These are phyloP conservation scores for Cladobotryum protrusum DNA, from an alignment of 2,329 filamentous ascomycete species.

Conservation along the genomic window DNA sequence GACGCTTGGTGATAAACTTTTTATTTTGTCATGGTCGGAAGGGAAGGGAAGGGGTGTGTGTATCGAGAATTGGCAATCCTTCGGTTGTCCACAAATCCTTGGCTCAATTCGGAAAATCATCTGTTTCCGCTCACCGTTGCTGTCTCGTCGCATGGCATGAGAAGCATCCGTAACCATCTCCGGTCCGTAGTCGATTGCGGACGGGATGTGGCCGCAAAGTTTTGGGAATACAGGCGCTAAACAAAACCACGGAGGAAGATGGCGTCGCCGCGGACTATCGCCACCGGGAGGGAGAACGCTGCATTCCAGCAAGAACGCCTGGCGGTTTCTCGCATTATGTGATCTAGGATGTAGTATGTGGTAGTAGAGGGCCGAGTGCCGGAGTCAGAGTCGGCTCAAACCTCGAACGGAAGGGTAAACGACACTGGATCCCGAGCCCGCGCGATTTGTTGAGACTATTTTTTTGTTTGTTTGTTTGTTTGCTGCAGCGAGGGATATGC, in stretches of 20 bases:
- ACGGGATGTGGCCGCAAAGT: constrained; percentile 13
- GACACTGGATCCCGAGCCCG: too few relatives aligned
- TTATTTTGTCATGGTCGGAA: constrained; percentile 5
- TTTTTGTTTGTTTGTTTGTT: too few relatives aligned
- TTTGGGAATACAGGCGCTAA: constrained; percentile 8
- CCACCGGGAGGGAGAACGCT: constrained; percentile 8
- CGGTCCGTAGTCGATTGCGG: not conserved
- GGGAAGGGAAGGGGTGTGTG: constrained; percentile 7
- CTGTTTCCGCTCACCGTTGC: not conserved
- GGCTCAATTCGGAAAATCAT: not conserved
- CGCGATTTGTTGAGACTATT: too few relatives aligned
- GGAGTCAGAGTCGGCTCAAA: too few relatives aligned
- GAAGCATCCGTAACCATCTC: not conserved
- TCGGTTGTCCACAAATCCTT: not conserved
- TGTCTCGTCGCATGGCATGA: constrained; percentile 3
- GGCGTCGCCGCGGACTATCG: constrained; percentile 11
- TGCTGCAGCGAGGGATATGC: too few relatives aligned
- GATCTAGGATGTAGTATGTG: too few relatives aligned
- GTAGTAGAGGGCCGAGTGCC: too few relatives aligned
- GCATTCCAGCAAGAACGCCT: constrained; percentile 2
- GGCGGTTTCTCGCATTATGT: not conserved
- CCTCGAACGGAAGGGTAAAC: too few relatives aligned
- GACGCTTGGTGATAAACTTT: not conserved
- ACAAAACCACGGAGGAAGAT: constrained; percentile 10
- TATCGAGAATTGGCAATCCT: not conserved